phyloP scores from a whole-genome alignment of 352 stramenopile species.

The Globisporangium viniferum region DNA sequence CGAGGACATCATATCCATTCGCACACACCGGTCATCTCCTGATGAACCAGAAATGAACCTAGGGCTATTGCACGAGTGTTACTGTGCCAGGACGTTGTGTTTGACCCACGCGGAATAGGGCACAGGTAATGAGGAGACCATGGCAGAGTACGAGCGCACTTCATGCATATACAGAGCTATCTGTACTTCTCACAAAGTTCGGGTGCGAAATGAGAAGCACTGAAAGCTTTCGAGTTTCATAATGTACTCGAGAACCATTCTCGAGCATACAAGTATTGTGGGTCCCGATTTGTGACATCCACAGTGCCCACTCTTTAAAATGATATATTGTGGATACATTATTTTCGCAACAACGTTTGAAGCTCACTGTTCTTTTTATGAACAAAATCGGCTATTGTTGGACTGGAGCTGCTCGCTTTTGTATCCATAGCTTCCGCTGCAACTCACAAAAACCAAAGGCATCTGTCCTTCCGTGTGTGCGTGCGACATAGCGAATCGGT shows the following conservation, averaged over 20 bases:
- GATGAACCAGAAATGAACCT: not conserved
- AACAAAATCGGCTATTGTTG: not conserved
- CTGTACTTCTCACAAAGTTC: no score
- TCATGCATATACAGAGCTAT: no score
- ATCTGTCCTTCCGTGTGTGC: no score
- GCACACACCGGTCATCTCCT: not conserved
- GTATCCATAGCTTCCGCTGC: not conserved
- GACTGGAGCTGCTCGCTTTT: no score
- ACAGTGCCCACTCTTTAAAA: not conserved
- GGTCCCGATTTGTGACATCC: not conserved
- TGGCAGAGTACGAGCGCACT: no score
- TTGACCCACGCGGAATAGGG: no score
- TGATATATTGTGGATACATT: conserved; percentile 1
- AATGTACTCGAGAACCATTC: not conserved
- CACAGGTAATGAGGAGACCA: not conserved
- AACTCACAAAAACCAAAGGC: not conserved
- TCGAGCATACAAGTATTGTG: not conserved
- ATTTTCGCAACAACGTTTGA: not conserved
- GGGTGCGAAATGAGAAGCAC: no score
- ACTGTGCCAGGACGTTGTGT: not conserved
- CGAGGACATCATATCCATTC: not conserved
- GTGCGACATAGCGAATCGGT: not conserved
- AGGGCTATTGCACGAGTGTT: not conserved
- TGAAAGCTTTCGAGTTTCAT: no score
- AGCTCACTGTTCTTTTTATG: not conserved